Evolutionary conservation across 2,329 filamentous ascomycete genomes (phyloP).

Genomic region (Talaromyces sp.): DNA sequence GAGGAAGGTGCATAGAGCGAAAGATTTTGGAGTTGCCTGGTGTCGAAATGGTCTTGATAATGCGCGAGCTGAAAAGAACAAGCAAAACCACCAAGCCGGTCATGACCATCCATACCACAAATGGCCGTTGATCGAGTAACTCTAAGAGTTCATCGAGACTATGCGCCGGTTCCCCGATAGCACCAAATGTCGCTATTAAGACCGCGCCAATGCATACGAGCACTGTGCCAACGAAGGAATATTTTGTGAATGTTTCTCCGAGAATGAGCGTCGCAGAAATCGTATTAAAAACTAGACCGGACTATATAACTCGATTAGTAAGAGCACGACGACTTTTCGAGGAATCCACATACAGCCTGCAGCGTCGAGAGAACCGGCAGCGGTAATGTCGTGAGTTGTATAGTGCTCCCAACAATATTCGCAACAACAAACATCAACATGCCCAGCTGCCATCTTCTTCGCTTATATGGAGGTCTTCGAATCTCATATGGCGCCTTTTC

Average conservation of each 20-base stretch:
- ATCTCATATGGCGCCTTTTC: conserved; percentile 77
- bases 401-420: conserved; percentile 90
- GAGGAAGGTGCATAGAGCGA: conserved; percentile 46
- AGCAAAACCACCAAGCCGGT: conserved; percentile 70
- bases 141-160: conserved; percentile 75
- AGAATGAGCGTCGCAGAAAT: conserved; percentile 93
- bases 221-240: conserved; percentile 85
- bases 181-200: conserved; percentile 89
- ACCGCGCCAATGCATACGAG: conserved; percentile 86
- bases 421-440: conserved; percentile 97
- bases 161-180: conserved; percentile 89
- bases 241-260: conserved; percentile 87
- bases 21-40: conserved; percentile 32
- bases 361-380: conserved; percentile 91
- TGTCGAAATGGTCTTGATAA: conserved; percentile 39
- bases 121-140: conserved; percentile 69
- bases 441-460: conserved; percentile 89
- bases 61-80: conserved; percentile 60
- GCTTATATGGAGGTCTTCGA: conserved; percentile 80
- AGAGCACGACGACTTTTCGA: background rate
- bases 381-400: conserved; percentile 94
- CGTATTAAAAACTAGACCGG: conserved; percentile 96
- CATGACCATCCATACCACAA: conserved; percentile 83
- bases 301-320: conserved; percentile 41
- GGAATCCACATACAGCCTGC: conserved; percentile 60